These are phyloP conservation scores for Phytophthora hibernalis DNA, from an alignment of 352 stramenopile genomes.

Conservation along the genomic window DNA sequence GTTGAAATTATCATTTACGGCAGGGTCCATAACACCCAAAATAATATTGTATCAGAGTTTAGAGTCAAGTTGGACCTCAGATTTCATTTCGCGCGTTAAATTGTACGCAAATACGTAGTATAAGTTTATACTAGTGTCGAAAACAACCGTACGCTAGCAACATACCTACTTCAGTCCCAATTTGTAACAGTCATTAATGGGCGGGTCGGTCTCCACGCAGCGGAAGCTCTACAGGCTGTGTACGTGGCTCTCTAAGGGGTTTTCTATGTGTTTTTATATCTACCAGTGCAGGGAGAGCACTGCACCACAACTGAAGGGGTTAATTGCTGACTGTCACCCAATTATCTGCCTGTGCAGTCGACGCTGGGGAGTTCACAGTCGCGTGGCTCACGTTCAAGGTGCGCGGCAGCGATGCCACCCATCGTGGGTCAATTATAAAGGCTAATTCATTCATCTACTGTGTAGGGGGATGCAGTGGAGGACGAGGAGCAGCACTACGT, in stretches of 20 bases:
- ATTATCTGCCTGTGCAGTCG: conserved; percentile 49
- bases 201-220: conserved; percentile 51
- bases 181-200: conserved; percentile 43
- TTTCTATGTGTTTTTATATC: neutral
- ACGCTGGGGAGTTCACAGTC: conserved; percentile 81
- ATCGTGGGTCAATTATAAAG: neutral
- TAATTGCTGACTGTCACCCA: conserved; percentile 8
- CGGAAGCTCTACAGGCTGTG: conserved; percentile 61
- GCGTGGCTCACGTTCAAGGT: conserved; percentile 91
- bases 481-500: conserved; percentile 68
- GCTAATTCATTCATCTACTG: neutral
- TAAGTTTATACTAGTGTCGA: too few relatives aligned
- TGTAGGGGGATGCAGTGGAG: conserved; percentile 75
- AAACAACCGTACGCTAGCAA: conserved; percentile 11
- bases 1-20: too few relatives aligned
- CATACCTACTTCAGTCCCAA: conserved; percentile 18
- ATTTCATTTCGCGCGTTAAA: too few relatives aligned
- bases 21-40: neutral
- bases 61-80: too few relatives aligned
- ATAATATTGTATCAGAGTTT: too few relatives aligned
- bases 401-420: neutral
- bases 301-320: neutral
- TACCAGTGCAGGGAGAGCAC: neutral
- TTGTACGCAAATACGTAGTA: too few relatives aligned
- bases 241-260: conserved; percentile 32